A percentile compares a stretch with the other conserved stretches of the same genome.
phyloP scores from a whole-genome alignment of 345 rosid species.

The Brassica cretica region DNA sequence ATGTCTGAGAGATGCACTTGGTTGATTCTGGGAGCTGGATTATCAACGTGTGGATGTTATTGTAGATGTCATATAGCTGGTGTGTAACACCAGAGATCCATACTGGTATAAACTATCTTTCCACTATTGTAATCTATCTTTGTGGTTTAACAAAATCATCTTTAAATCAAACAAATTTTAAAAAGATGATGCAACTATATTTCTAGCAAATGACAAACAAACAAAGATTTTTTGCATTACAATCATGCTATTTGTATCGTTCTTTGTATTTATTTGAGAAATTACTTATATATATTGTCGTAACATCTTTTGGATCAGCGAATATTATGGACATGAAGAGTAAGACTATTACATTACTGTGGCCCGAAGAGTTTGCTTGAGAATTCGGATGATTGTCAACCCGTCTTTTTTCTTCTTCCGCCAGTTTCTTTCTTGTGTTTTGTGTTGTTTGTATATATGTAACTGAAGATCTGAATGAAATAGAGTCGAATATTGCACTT shows the following conservation, averaged over 20 bases:
- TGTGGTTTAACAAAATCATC: slow-evolving; percentile 3
- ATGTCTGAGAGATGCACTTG: background rate
- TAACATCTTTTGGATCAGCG: slow-evolving; percentile 48
- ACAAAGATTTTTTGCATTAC: background rate
- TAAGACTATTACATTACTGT: slow-evolving; percentile 54
- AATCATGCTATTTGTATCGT: slow-evolving; percentile 7
- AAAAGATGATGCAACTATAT: background rate
- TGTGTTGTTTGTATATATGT: background rate
- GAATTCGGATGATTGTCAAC: slow-evolving; percentile 3
- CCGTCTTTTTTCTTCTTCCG: background rate
- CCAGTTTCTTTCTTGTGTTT: background rate
- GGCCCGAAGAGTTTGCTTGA: slow-evolving; percentile 44
- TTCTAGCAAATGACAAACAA: background rate
- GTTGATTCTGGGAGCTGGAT: slow-evolving; percentile 38
- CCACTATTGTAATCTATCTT: background rate
- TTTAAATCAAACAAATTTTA: background rate
- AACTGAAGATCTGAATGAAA: background rate
- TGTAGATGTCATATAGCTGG: slow-evolving; percentile 86
- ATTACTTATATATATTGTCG: slow-evolving; percentile 16
- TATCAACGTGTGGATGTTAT: slow-evolving; percentile 58
- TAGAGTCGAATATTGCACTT: background rate
- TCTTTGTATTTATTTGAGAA: background rate
- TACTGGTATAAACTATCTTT: slow-evolving; percentile 41
- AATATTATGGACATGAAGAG: slow-evolving; percentile 79
- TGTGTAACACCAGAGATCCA: slow-evolving; percentile 77